Evolutionary conservation across 345 rosid genomes (phyloP).

Genomic region (Rhizophora apiculata): DNA sequence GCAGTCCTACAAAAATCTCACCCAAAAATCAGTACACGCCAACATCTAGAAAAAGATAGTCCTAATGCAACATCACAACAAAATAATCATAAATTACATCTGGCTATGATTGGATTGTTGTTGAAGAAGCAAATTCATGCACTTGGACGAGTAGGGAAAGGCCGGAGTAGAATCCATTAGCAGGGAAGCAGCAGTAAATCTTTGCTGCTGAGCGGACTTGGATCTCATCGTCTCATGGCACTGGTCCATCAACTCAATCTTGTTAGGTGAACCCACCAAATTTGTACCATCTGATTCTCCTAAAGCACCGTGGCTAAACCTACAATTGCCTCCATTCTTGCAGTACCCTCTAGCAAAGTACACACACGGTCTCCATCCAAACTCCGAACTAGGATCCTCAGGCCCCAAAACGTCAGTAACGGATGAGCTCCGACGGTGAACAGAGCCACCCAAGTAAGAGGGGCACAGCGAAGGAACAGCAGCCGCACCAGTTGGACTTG

Average conservation of each 20-base stretch:
- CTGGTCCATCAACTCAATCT: conserved; percentile 59
- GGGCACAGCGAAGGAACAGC: conserved; percentile 35
- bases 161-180: conserved; percentile 39
- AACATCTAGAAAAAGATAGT: background rate
- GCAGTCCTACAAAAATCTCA: conserved; percentile 29
- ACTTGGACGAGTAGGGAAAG: conserved; percentile 67
- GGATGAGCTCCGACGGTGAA: conserved; percentile 71
- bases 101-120: conserved; percentile 64
- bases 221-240: conserved; percentile 76
- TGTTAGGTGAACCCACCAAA: conserved; percentile 65
- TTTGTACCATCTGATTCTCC: conserved; percentile 43
- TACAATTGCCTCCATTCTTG: conserved; percentile 77
- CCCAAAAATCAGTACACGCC: background rate
- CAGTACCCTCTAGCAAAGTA: conserved; percentile 90
- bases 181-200: conserved; percentile 52
- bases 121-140: conserved; percentile 54
- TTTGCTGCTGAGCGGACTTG: conserved; percentile 68
- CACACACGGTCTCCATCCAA: conserved; percentile 82
- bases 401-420: conserved; percentile 65
- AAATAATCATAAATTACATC: conserved; percentile 33
- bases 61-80: background rate
- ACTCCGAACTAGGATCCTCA: conserved; percentile 58
- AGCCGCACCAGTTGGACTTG: conserved; percentile 28
- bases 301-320: conserved; percentile 58
- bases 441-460: conserved; percentile 46